Percentiles rank a stretch among this genome's conserved stretches.
phyloP scores from a whole-genome alignment of 768 basidiomycete species.

The Boletus tomentosulus region DNA sequence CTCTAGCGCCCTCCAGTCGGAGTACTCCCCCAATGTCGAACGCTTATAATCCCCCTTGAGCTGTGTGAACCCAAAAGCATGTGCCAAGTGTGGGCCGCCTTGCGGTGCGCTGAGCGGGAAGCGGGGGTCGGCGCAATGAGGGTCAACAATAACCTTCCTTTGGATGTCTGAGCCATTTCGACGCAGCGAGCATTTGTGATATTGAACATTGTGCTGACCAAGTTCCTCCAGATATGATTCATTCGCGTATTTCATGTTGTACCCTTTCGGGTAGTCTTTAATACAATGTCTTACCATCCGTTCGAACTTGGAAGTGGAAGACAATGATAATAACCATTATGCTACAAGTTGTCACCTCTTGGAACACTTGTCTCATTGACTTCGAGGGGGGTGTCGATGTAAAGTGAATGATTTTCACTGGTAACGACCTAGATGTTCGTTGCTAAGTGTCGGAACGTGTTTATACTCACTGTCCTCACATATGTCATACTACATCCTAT shows the following conservation, averaged over 20 bases:
- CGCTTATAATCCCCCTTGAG: conserved; percentile 66
- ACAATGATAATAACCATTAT: too few relatives aligned
- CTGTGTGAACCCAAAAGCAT: conserved; percentile 67
- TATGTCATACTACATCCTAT: too few relatives aligned
- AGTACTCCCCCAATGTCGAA: conserved; percentile 74
- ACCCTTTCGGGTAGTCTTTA: background rate
- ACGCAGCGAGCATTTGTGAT: conserved; percentile 19
- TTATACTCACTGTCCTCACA: too few relatives aligned
- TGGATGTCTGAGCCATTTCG: conserved; percentile 73
- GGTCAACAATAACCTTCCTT: conserved; percentile 72
- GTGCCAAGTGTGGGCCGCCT: conserved; percentile 62
- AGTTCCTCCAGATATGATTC: conserved; percentile 23
- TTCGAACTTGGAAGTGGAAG: too few relatives aligned
- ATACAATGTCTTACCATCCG: background rate
- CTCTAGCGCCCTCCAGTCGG: conserved; percentile 62
- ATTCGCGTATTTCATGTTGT: background rate
- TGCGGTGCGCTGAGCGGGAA: conserved; percentile 66
- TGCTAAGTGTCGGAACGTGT: too few relatives aligned
- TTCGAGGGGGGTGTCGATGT: too few relatives aligned
- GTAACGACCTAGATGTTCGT: too few relatives aligned
- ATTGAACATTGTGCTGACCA: conserved; percentile 2
- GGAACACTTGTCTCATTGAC: too few relatives aligned
- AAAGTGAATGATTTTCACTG: too few relatives aligned
- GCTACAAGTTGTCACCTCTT: too few relatives aligned
- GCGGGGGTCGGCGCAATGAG: conserved; percentile 72